These are phyloP conservation scores for Plasmodium yoelii DNA, from an alignment of 169 alveolate genomes.

Conservation along the genomic window DNA sequence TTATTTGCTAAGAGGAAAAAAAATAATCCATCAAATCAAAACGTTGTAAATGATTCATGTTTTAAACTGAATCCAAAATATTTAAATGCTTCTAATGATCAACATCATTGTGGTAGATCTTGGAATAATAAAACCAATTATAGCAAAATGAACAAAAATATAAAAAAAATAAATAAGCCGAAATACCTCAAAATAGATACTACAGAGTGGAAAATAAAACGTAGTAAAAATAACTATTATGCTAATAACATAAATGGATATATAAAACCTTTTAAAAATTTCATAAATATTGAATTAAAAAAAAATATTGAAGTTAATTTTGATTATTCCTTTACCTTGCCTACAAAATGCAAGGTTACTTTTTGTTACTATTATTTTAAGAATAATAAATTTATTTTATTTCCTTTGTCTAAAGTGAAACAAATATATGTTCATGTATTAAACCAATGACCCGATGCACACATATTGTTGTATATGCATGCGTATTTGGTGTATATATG, in stretches of 20 bases:
- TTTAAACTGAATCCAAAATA: conserved; percentile 34
- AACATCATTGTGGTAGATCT: background rate
- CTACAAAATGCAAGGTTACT: conserved; percentile 52
- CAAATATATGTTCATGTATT: conserved; percentile 42
- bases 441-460: conserved; percentile 6
- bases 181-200: conserved; percentile 36
- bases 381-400: conserved; percentile 18
- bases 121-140: conserved; percentile 10
- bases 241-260: background rate
- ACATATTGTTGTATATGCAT: background rate
- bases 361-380: conserved; percentile 32
- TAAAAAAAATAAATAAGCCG: conserved; percentile 44
- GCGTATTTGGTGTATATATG: no score
- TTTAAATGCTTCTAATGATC: conserved; percentile 19
- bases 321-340: conserved; percentile 64
- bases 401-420: conserved; percentile 40
- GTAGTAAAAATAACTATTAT: background rate
- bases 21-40: conserved; percentile 13
- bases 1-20: conserved; percentile 61
- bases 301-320: conserved; percentile 43
- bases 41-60: conserved; percentile 24
- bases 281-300: conserved; percentile 53
- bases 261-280: conserved; percentile 22
- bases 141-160: background rate
- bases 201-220: conserved; percentile 51